Conservation (phyloP, 305 asterid genomes). For the Fraxinus platypoda region DNA sequence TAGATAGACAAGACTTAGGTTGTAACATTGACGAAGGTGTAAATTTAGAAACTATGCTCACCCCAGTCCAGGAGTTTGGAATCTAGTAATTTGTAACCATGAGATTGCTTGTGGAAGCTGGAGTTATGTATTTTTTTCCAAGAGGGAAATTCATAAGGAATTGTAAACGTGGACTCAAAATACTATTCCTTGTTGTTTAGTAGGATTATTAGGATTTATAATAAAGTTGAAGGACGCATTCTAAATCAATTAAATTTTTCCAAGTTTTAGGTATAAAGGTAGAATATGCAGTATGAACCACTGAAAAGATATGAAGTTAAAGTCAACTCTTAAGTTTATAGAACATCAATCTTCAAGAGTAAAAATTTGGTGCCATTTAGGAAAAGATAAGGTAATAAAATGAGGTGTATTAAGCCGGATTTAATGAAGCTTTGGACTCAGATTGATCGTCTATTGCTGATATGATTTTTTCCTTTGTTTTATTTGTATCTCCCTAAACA, state of each 20-base stretch:
- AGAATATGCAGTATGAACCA: not conserved
- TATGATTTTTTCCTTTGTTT: not conserved
- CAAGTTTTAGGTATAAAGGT: not conserved
- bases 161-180: too few relatives aligned
- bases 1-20: not conserved
- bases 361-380: not conserved
- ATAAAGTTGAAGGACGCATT: too few relatives aligned
- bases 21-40: not conserved
- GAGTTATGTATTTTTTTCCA: not conserved
- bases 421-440: not conserved
- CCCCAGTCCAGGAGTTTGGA: not conserved
- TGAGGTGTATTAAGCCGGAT: not conserved
- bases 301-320: not conserved
- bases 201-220: too few relatives aligned
- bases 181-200: too few relatives aligned
- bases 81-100: not conserved
- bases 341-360: not conserved
- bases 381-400: not conserved
- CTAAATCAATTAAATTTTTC: not conserved
- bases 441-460: not conserved
- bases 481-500: not conserved
- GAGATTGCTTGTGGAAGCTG: not conserved
- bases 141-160: too few relatives aligned
- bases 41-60: not conserved
- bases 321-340: not conserved